Base-by-base conservation (phyloP, 495 filamentous ascomycete genomes). In the Penicillium bovifimosum region DNA sequence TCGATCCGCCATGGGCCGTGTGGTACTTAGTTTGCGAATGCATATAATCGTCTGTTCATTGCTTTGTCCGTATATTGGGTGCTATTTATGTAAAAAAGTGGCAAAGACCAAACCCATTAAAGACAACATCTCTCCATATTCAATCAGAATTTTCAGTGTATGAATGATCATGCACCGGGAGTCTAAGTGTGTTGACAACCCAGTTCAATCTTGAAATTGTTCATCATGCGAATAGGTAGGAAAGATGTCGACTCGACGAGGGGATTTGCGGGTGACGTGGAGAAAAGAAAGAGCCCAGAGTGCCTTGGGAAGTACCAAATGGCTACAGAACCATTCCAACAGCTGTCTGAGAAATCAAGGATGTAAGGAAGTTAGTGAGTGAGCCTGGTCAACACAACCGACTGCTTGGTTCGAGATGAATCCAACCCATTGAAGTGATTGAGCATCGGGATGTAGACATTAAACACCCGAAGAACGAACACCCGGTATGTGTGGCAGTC, bases 121-220 rank as follows among this genome's bases (percentile, higher is more conserved):
- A 44, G 26, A 36, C 20, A 42, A 48, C 24, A 17, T 31, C n/a
- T 52, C 50, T 62, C 54, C 56, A 41, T 56, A 44, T 59, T 65
- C 58, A 59, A 64, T 73, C 70, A 73, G 70, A 73, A 73, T 73
- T 73, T 73, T 73, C 70, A 73, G 70, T 73, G 70, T 73, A 72
- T 73, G 56, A 68, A 68, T 64, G 64, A 65, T 73, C 70, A 72
- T 65, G 27, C 64, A n/a, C 70, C 69, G 56, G 61, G 54, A 55
- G 58, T 64, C 52, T 38, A 65, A 63, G 54, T 63, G 57, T 61
- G 16, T 57, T 58, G 56, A 60, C 58, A 58, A 47, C 65, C 54
- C 54, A 63, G 69, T 65, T 67, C 64, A 67, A 63, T 65, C 65
- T 70, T 66, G 46, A 59, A 60, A 63, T 63, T 57, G 52, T 66